Evolutionary conservation across 805 yeast genomes (phyloP).

Genomic region (Diddensiella transvaalensis): DNA sequence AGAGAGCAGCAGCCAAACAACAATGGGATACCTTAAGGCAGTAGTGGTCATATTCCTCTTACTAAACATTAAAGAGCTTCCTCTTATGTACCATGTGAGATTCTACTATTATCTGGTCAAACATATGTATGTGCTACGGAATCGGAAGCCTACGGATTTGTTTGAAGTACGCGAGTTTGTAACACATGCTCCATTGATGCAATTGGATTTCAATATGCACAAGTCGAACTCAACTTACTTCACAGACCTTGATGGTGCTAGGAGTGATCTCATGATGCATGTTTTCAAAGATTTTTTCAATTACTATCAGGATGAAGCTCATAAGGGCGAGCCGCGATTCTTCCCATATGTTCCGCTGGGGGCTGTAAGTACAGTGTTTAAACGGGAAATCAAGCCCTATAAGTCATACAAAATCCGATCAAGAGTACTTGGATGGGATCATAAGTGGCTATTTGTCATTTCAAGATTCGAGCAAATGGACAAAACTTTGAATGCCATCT

Average conservation of each 20-base stretch:
- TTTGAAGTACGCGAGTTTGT: constrained; percentile 43
- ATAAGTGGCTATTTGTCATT: constrained; percentile 76
- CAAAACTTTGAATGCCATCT: constrained; percentile 49
- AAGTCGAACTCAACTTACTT: constrained; percentile 86
- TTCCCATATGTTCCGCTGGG: constrained; percentile 67
- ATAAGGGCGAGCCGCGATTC: not conserved
- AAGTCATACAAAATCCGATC: constrained; percentile 53
- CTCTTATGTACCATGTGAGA: constrained; percentile 61
- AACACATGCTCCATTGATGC: constrained; percentile 69
- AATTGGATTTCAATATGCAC: constrained; percentile 83
- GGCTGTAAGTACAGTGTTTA: constrained; percentile 60
- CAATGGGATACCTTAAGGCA: constrained; percentile 6
- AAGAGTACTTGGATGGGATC: constrained; percentile 75
- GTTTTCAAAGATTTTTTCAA: constrained; percentile 56
- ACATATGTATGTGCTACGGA: constrained; percentile 38
- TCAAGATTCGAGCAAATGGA: constrained; percentile 52
- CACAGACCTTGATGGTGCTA: constrained; percentile 72
- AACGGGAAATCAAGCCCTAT: constrained; percentile 70
- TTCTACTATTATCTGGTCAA: constrained; percentile 50
- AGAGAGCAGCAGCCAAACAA: too few species aligned
- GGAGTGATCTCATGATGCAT: constrained; percentile 58
- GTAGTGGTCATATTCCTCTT: constrained; percentile 29
- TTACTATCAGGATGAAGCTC: constrained; percentile 36
- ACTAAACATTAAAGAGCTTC: constrained; percentile 59
- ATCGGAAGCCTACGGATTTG: constrained; percentile 20